phyloP scores from a whole-genome alignment of 2,329 filamentous ascomycete genomes.

The Helotiales sp. region DNA sequence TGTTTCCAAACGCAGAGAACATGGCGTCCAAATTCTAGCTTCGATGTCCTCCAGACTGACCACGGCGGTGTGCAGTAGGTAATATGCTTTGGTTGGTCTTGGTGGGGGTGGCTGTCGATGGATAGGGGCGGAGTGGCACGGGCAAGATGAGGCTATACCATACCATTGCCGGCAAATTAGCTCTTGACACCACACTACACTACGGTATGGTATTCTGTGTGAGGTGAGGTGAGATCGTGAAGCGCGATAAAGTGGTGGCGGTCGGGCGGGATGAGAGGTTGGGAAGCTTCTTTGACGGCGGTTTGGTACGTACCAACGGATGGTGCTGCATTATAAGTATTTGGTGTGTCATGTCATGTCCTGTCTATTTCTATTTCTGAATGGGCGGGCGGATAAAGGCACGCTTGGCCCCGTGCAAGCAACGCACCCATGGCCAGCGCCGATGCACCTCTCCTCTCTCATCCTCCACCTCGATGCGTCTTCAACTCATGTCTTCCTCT shows the following conservation, averaged over 20 bases:
- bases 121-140: constrained; percentile 5
- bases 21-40: background rate
- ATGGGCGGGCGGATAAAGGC: background rate
- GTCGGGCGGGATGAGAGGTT: background rate
- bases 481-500: background rate
- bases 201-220: too few species aligned
- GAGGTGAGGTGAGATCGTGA: constrained; percentile 6
- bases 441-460: background rate
- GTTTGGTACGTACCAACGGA: background rate
- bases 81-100: background rate
- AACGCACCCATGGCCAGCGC: background rate
- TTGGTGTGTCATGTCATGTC: background rate
- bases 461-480: too few species aligned
- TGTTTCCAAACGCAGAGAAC: constrained; percentile 13
- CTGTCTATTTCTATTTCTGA: too few species aligned
- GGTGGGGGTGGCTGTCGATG: background rate
- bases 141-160: background rate
- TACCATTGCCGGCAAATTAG: constrained; percentile 1
- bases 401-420: background rate
- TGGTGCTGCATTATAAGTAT: background rate
- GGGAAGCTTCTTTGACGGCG: background rate
- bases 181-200: background rate
- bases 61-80: background rate
- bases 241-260: background rate
- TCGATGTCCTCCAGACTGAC: background rate